These are phyloP conservation scores for Allantophomopsis cytisporea DNA, from an alignment of 2,329 filamentous ascomycete genomes.

Conservation along the genomic window DNA sequence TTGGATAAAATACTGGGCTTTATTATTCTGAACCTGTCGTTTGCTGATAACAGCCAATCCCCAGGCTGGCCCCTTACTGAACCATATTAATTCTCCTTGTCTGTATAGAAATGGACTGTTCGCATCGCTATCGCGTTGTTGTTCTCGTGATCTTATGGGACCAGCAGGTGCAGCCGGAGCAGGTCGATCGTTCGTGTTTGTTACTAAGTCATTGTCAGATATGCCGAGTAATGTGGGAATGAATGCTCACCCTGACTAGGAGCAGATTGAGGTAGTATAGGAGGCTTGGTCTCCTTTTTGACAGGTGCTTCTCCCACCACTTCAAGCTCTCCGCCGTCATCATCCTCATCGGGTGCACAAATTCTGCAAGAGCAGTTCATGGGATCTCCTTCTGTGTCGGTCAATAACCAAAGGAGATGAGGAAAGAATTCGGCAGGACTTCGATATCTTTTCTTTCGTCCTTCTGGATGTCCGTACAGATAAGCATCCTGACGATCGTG, in stretches of 20 bases:
- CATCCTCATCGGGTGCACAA: slow-evolving; percentile 32
- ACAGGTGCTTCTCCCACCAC: slow-evolving; percentile 1
- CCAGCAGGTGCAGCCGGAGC: too few relatives aligned
- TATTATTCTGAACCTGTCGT: slow-evolving; percentile 23
- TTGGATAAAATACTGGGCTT: slow-evolving; percentile 28
- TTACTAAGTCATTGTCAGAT: too few relatives aligned
- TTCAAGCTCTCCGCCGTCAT: not conserved
- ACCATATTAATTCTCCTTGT: slow-evolving; percentile 42
- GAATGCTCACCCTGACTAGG: too few relatives aligned
- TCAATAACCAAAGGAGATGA: slow-evolving; percentile 41
- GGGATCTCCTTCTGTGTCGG: slow-evolving; percentile 33
- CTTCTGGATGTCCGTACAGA: slow-evolving; percentile 43
- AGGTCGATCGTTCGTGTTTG: too few relatives aligned
- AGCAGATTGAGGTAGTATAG: not conserved
- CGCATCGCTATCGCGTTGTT: slow-evolving; percentile 31
- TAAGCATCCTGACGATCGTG: slow-evolving; percentile 44
- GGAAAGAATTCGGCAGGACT: slow-evolving; percentile 47
- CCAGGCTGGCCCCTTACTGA: slow-evolving; percentile 35
- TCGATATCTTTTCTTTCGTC: slow-evolving; percentile 40
- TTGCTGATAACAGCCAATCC: slow-evolving; percentile 35
- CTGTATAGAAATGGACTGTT: slow-evolving; percentile 32
- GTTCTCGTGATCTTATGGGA: slow-evolving; percentile 24
- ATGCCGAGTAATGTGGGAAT: too few relatives aligned
- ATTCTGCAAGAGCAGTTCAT: slow-evolving; percentile 43
- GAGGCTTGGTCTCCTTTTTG: slow-evolving; percentile 6